phyloP scores from a whole-genome alignment of 441 rosid genomes.

The Gossypium trilobum region DNA sequence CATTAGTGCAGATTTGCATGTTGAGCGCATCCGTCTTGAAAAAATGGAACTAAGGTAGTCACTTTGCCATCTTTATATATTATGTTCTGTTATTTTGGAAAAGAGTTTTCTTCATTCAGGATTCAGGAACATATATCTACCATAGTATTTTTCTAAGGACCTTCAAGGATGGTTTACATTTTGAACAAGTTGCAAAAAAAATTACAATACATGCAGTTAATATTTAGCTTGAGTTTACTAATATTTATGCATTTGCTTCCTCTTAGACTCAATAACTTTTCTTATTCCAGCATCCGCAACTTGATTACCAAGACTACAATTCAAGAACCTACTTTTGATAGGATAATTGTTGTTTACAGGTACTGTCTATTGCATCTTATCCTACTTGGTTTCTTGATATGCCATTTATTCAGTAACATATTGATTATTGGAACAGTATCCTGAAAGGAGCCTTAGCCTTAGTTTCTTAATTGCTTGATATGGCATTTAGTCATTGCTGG shows the following conservation, averaged over 20 bases:
- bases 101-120: too few relatives aligned
- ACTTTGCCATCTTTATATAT: background rate
- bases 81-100: too few relatives aligned
- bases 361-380: slow-evolving; percentile 15
- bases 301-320: slow-evolving; percentile 52
- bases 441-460: too few relatives aligned
- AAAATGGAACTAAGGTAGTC: slow-evolving; percentile 66
- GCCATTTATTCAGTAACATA: too few relatives aligned
- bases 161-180: slow-evolving; percentile 1
- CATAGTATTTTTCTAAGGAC: background rate
- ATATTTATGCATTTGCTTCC: background rate
- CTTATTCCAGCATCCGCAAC: slow-evolving; percentile 40
- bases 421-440: too few relatives aligned
- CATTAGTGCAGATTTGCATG: slow-evolving; percentile 36
- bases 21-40: slow-evolving; percentile 79
- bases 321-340: slow-evolving; percentile 79
- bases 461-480: too few relatives aligned
- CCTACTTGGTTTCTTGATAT: background rate
- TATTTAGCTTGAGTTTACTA: background rate
- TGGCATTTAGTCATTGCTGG: too few relatives aligned
- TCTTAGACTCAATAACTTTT: background rate
- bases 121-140: too few relatives aligned
- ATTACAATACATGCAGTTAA: background rate
- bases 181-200: background rate
- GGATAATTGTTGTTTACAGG: slow-evolving; percentile 84